phyloP scores from a whole-genome alignment of 2,329 filamentous ascomycete genomes.

The Xylariaceae sp. region DNA sequence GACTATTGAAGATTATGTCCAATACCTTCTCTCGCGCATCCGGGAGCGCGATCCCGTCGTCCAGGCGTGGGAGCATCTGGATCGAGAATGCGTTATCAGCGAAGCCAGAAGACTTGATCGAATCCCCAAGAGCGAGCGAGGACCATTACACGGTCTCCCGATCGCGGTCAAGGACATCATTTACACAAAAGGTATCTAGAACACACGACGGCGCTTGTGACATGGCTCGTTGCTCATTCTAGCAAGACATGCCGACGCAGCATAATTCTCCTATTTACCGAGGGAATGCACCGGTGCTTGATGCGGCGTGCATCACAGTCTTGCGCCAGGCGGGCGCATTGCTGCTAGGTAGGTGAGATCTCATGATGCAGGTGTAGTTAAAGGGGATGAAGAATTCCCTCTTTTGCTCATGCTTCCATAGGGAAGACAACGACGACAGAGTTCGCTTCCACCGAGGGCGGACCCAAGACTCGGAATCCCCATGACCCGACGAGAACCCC shows the following conservation, averaged over 20 bases:
- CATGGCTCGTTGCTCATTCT: slow-evolving; percentile 1
- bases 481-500: slow-evolving; percentile 62
- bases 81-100: slow-evolving; percentile 40
- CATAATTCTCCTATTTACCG: slow-evolving; percentile 51
- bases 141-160: slow-evolving; percentile 48
- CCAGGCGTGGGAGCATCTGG: slow-evolving; percentile 43
- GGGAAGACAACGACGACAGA: slow-evolving; percentile 59
- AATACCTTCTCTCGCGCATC: slow-evolving; percentile 40
- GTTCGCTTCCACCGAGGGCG: slow-evolving; percentile 53
- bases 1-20: slow-evolving; percentile 44
- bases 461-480: slow-evolving; percentile 54
- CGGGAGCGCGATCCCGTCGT: slow-evolving; percentile 37
- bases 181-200: slow-evolving; percentile 40
- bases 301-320: slow-evolving; percentile 48
- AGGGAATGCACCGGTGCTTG: slow-evolving; percentile 40
- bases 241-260: slow-evolving; percentile 46
- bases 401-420: slow-evolving; percentile 9
- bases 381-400: background rate
- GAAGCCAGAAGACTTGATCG: slow-evolving; percentile 45
- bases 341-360: slow-evolving; percentile 42
- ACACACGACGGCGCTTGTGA: background rate
- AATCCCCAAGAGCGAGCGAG: slow-evolving; percentile 40
- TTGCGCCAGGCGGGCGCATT: slow-evolving; percentile 52
- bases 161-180: slow-evolving; percentile 53
- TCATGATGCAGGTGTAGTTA: background rate